phyloP scores from a whole-genome alignment of 1,284 basidiomycete species.

The Heterobasidion occidentale region DNA sequence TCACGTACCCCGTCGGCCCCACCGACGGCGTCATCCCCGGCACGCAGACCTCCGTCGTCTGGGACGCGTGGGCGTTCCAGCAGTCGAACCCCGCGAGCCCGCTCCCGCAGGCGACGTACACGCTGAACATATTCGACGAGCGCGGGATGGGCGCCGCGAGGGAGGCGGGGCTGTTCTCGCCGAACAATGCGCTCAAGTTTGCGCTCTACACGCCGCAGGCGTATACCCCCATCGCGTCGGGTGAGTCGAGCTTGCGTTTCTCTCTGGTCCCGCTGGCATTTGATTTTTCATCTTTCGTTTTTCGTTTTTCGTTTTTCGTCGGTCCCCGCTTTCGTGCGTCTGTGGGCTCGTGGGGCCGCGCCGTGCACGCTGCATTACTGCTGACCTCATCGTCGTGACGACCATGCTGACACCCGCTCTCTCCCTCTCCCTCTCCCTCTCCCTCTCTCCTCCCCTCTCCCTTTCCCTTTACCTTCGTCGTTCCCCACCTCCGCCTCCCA shows the following conservation, averaged over 20 bases:
- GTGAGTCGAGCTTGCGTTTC: constrained; percentile 27
- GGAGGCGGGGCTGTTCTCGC: constrained; percentile 58
- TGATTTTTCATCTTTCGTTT: constrained; percentile 2
- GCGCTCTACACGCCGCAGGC: constrained; percentile 78
- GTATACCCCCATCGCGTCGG: constrained; percentile 67
- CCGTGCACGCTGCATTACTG: too few species aligned
- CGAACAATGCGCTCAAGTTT: constrained; percentile 70
- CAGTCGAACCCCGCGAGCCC: constrained; percentile 55
- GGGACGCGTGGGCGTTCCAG: constrained; percentile 80
- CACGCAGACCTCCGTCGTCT: constrained; percentile 62
- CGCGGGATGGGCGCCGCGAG: constrained; percentile 57
- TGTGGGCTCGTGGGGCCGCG: too few species aligned
- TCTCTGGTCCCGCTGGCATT: too few species aligned
- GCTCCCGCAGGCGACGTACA: constrained; percentile 70
- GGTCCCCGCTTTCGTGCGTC: not conserved
- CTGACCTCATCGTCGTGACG: too few species aligned
- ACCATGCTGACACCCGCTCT: not conserved
- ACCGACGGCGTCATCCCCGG: constrained; percentile 68
- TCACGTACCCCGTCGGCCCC: constrained; percentile 84
- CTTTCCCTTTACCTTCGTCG: too few species aligned
- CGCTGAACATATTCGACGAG: constrained; percentile 73
- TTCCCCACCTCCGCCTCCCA: too few species aligned
- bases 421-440: too few species aligned
- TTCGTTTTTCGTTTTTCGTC: constrained; percentile 2
- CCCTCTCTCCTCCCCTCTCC: too few species aligned